Conservation (phyloP, 2,329 filamentous ascomycete genomes). For the Colletotrichum orchidophilum region DNA sequence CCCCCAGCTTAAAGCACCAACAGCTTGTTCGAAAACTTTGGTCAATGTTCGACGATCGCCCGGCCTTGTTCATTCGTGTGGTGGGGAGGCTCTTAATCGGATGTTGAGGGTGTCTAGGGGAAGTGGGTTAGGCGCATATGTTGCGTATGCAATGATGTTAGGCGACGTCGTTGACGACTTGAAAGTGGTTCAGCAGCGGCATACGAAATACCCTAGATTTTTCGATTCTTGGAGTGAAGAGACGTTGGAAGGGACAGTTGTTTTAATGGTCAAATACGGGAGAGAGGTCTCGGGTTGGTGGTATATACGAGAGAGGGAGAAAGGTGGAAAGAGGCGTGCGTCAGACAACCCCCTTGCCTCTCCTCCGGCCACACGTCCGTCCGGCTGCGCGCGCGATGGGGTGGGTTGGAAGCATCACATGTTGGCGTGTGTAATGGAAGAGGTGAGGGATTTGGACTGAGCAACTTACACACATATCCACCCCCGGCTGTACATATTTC, state of each 20-base stretch:
- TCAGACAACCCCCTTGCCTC: background rate
- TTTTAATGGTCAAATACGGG: background rate
- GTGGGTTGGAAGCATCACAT: background rate
- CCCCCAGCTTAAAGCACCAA: background rate
- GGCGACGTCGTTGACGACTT: slow-evolving; percentile 3
- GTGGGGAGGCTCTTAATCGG: background rate
- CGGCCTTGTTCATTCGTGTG: background rate
- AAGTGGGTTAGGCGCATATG: background rate
- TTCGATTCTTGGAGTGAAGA: slow-evolving; percentile 17
- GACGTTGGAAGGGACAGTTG: background rate
- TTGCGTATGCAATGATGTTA: background rate
- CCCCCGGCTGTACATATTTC: slow-evolving; percentile 29
- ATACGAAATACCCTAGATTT: slow-evolving; percentile 32
- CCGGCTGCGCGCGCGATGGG: background rate
- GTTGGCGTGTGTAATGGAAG: background rate
- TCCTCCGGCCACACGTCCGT: background rate
- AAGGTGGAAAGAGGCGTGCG: background rate
- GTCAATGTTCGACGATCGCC: background rate
- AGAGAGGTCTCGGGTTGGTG: background rate
- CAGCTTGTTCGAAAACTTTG: background rate
- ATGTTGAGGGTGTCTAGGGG: background rate
- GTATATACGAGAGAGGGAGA: background rate
- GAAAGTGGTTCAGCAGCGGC: slow-evolving; percentile 14
- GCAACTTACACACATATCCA: background rate
- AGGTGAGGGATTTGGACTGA: background rate